Evolutionary conservation across 2,329 filamentous ascomycete genomes (phyloP), one percentile per base, ranked within the genome.

Genomic region (Epichloe uncinata): DNA sequence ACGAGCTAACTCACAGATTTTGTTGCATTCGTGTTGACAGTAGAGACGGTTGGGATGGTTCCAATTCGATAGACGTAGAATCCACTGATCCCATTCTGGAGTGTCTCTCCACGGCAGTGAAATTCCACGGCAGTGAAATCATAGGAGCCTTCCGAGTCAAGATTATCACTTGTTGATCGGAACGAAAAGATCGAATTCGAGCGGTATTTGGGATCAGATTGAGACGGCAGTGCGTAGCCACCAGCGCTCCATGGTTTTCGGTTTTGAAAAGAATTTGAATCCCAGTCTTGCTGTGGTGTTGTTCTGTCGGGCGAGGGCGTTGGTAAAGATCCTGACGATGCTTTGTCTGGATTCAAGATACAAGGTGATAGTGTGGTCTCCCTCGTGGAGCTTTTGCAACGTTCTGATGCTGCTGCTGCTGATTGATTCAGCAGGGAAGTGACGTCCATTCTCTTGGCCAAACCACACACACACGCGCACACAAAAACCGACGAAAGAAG

Each of bases 221-320:
- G 63, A 42, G 69, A 59, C 4, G 72, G 69, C 20, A 76, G 63
- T 22, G 70, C 71, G 53, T 73, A 76, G 41, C 73, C 73, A 34
- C 68, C 69, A 16, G 69, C 73, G 52, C 74, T 70, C 75, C 74
- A 78, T 48, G 73, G 73, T 38, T 65, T 74, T 50, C 73, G 69
- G 33, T 53, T 54, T 55, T 53, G 59, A 18, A 48, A 55, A 33
- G 59, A 53, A 26, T 50, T 56, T 18, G 50, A 42, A 42, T 58
- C 56, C 53, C 51, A 55, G 26, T 56, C 52, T 33, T 56, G 52
- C 20, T 55, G 56, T n/a, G 57, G 56, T 11, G 57, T 57, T 35
- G 53, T 53, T 34, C 56, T 58, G 34, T 67, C 66, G 7, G 63
- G 63, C 9, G 62, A 66, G 11, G 66, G 66, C 4, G 65, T 67